phyloP scores from a whole-genome alignment of 805 yeast genomes.

The Monosporozyma servazzii region DNA sequence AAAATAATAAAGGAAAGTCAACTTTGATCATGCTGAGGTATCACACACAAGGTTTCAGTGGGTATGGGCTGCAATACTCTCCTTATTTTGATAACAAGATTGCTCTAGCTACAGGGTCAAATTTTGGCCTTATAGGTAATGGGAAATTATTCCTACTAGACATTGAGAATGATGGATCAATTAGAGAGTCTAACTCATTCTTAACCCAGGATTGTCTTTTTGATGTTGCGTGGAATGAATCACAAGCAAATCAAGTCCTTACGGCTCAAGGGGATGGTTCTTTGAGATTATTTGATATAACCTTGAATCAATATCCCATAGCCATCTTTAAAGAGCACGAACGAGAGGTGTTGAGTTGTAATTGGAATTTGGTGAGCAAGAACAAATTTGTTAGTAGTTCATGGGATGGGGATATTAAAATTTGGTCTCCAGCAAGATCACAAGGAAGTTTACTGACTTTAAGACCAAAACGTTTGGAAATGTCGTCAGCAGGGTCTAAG shows the following conservation, averaged over 20 bases:
- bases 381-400: conserved; percentile 63
- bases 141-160: conserved; percentile 69
- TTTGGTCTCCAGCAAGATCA: conserved; percentile 59
- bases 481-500: conserved; percentile 13
- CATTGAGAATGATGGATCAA: conserved; percentile 57
- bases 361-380: conserved; percentile 68
- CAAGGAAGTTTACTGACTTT: conserved; percentile 50
- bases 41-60: conserved; percentile 73
- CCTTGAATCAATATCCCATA: conserved; percentile 59
- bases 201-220: conserved; percentile 92
- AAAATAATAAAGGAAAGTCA: conserved; percentile 12
- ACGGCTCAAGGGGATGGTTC: conserved; percentile 89
- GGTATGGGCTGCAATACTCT: conserved; percentile 80
- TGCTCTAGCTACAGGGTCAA: conserved; percentile 86
- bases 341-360: conserved; percentile 62
- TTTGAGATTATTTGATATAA: conserved; percentile 69
- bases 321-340: conserved; percentile 69
- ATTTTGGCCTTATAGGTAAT: conserved; percentile 90
- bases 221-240: conserved; percentile 83
- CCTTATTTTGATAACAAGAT: conserved; percentile 85
- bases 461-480: conserved; percentile 27
- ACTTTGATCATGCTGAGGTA: conserved; percentile 45
- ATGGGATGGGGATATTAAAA: conserved; percentile 85
- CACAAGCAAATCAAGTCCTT: conserved; percentile 76
- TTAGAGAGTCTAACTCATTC: conserved; percentile 47